A percentile compares a stretch with the other conserved stretches of the same genome.
Conservation (phyloP, 352 stramenopile species). For the Phytophthora pluvialis region DNA sequence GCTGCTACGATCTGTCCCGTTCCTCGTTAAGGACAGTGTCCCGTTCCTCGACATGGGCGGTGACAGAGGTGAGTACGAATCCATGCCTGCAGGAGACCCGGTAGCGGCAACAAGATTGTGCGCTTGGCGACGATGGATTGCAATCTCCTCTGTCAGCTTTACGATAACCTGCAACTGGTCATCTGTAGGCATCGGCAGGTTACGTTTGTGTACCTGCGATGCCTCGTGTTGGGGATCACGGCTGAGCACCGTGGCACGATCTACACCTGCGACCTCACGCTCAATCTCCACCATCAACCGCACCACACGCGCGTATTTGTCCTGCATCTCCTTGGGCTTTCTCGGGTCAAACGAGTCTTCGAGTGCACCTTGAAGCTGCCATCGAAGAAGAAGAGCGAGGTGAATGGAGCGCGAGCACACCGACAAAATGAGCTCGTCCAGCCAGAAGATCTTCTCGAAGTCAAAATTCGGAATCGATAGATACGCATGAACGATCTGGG, state of each 20-base stretch:
- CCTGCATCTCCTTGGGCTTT: conserved; percentile 83
- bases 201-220: conserved; percentile 51
- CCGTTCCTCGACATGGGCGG: conserved; percentile 36
- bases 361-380: conserved; percentile 87
- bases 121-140: conserved; percentile 59
- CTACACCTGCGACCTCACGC: conserved; percentile 78
- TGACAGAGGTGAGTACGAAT: conserved; percentile 49
- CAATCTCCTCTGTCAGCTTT: conserved; percentile 81
- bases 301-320: conserved; percentile 87
- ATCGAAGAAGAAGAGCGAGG: conserved; percentile 82
- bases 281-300: conserved; percentile 89
- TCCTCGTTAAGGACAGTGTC: conserved; percentile 35
- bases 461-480: conserved; percentile 90
- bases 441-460: conserved; percentile 91
- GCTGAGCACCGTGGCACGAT: conserved; percentile 69
- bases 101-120: conserved; percentile 34
- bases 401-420: conserved; percentile 89
- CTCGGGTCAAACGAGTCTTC: conserved; percentile 85
- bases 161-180: conserved; percentile 87
- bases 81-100: conserved; percentile 31
- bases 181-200: conserved; percentile 83
- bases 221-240: conserved; percentile 45
- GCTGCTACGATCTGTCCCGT: conserved; percentile 19
- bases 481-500: conserved; percentile 90
- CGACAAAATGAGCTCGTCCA: conserved; percentile 89